phyloP scores from a whole-genome alignment of 2,329 filamentous ascomycete species.

The Fusarium sp. region DNA sequence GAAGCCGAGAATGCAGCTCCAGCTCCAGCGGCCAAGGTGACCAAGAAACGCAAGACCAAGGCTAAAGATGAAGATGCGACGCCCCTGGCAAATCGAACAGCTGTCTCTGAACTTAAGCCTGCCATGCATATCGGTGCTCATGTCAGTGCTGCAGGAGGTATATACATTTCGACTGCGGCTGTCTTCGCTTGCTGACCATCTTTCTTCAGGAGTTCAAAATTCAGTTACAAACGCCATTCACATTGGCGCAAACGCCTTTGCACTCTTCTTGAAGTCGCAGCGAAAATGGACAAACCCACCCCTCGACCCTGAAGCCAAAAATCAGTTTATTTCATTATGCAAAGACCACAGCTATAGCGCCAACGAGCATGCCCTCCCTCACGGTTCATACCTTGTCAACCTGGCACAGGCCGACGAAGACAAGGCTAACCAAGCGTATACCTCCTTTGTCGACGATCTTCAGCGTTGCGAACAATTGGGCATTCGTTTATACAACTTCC shows the following conservation, averaged over 20 bases:
- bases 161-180: constrained; percentile 33
- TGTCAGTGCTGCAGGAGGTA: constrained; percentile 88
- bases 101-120: constrained; percentile 69
- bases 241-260: constrained; percentile 92
- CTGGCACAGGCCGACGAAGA: constrained; percentile 83
- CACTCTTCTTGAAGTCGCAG: constrained; percentile 95
- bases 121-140: constrained; percentile 90
- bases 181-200: constrained; percentile 15
- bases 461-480: constrained; percentile 85
- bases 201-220: constrained; percentile 81
- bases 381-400: constrained; percentile 97
- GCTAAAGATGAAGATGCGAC: constrained; percentile 58
- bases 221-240: constrained; percentile 79
- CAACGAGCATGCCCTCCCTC: constrained; percentile 81
- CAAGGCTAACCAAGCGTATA: constrained; percentile 88
- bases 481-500: constrained; percentile 96
- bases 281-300: constrained; percentile 92
- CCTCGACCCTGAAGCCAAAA: constrained; percentile 73
- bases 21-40: constrained; percentile 38
- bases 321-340: constrained; percentile 76
- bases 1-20: constrained; percentile 42
- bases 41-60: constrained; percentile 59
- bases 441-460: constrained; percentile 87
- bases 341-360: constrained; percentile 77
- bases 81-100: constrained; percentile 76